Conservation (phyloP, 352 stramenopile genomes). For the Phytophthora hibernalis region DNA sequence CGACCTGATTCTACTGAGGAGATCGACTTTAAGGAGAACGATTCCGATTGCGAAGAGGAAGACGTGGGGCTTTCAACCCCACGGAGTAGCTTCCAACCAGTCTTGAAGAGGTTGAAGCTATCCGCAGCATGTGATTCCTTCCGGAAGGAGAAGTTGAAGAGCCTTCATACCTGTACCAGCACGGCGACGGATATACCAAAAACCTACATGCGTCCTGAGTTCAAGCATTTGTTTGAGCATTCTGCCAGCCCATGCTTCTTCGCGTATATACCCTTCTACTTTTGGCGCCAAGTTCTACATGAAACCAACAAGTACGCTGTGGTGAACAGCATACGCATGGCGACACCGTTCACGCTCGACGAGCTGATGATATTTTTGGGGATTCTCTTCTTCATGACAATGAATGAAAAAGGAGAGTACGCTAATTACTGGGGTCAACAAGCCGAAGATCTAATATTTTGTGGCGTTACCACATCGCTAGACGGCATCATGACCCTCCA, state of each 20-base stretch:
- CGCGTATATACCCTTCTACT: conserved; percentile 16
- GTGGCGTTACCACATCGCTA: background rate
- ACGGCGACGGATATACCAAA: conserved; percentile 5
- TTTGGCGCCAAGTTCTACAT: conserved; percentile 9
- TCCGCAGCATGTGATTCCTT: conserved; percentile 12
- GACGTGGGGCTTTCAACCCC: conserved; percentile 4
- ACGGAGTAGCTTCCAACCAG: background rate
- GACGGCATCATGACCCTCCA: background rate
- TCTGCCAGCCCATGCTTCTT: conserved; percentile 19
- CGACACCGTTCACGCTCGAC: background rate
- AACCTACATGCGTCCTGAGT: conserved; percentile 6
- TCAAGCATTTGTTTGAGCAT: conserved; percentile 10
- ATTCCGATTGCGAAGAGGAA: conserved; percentile 5
- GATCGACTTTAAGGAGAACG: background rate
- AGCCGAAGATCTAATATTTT: conserved; percentile 1
- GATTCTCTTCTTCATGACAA: conserved; percentile 6
- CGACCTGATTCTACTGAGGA: background rate
- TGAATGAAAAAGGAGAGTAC: conserved; percentile 7
- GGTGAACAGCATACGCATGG: background rate
- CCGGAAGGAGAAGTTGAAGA: background rate
- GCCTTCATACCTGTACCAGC: conserved; percentile 4
- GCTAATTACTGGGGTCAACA: conserved; percentile 1
- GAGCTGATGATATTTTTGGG: conserved; percentile 10
- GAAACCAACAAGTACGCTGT: conserved; percentile 1
- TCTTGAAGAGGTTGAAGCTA: conserved; percentile 9